Base-by-base conservation (phyloP, 2,329 filamentous ascomycete genomes). In the Blastomyces gilchristii region DNA sequence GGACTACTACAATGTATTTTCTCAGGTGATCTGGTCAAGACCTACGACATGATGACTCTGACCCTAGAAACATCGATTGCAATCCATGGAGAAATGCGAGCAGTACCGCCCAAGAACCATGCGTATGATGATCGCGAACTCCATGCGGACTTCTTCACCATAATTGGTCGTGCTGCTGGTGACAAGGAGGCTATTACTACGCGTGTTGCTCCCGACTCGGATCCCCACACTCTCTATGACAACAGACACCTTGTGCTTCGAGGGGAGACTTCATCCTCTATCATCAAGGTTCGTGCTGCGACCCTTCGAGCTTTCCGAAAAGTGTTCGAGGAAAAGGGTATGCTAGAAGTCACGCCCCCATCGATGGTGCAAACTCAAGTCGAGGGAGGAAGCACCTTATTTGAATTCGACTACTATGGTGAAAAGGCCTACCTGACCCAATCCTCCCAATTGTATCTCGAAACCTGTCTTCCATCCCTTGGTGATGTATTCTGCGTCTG, bases 401-500 rank as follows among this genome's bases (percentile, higher is more conserved):
- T 97, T 83, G 86, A 85, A 65, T 89, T 96, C 71, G 82, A 89
- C 72, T 95, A 94, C 82, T 97, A 96, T 78, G 88, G 87, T 69
- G 89, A 97, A 77, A 84, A 87, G 69, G 89, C 94, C 64, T 99
- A 92, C 80, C 85, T 99, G 66, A 97, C 94, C 3, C 94, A 99
- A 79, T 97, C 92, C 3, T 96, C 90, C 43, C 94, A 99, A 78
- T 85, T 99, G 62, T 99, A 99, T 78, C 88, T 99, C 64, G 94
- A 99, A 82, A 99, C 94, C 41, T 91, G 88, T 68, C 81, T 99
- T 41, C 91, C 93, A 12, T 90, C 88, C 60, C 83, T 97, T 71
- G 94, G 94, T 69, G 90, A 97, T 74, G 91, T 97, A 61, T 99
- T 95, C 83, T 97, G 93, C 75, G 93, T 99, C 71, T 92, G 96